Base-by-base conservation (phyloP, 345 rosid genomes). In the Populus deltoides region DNA sequence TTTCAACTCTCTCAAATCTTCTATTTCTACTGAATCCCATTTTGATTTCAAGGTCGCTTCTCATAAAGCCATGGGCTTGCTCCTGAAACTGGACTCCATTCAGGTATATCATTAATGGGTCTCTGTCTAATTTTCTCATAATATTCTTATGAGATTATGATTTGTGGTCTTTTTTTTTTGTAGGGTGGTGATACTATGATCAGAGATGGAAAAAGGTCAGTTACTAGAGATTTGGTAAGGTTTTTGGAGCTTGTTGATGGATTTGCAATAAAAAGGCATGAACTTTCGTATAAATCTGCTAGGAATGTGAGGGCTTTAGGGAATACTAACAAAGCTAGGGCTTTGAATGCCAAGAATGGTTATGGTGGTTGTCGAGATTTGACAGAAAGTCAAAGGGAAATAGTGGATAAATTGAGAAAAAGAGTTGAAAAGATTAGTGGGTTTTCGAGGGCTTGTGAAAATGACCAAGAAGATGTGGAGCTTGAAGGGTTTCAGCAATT, bases 131-230 rank as follows among this genome's bases (percentile, higher is more conserved):
- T 24, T 25, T n/a, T 75, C 25, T 49, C 17, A 27, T 29, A 18
- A 18, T 62, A 2, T 4, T 29, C 53, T 51, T 6, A 67, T 80
- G 51, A 15, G 4, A 73, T 55, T 66, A 53, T 71, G 24, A 18
- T 38, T 27, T 36, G 4, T n/a, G 47, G 82, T 25, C 3, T 71
- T 22, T 72, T n/a, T n/a, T 72, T 11, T 68, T 67, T 79, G 75
- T 80, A 90, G 93, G 90, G 83, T 75, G 85, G 85, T 76, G 94
- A 90, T 90, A 91, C 93, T 55, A 90, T 90, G 93, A 89, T 94
- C 79, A 84, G 91, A 83, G 93, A 79, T 74, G 92, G 97, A 27
- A 94, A 90, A 82, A 89, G 88, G 87, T 85, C 93, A 59, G 77
- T 94, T 65, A 85, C 92, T 72, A 86, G 86, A 81, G 97, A 90